Evolutionary conservation across 345 rosid species (phyloP), one percentile per base, ranked within the genome.

Genomic region (Schrenkiella parvula): DNA sequence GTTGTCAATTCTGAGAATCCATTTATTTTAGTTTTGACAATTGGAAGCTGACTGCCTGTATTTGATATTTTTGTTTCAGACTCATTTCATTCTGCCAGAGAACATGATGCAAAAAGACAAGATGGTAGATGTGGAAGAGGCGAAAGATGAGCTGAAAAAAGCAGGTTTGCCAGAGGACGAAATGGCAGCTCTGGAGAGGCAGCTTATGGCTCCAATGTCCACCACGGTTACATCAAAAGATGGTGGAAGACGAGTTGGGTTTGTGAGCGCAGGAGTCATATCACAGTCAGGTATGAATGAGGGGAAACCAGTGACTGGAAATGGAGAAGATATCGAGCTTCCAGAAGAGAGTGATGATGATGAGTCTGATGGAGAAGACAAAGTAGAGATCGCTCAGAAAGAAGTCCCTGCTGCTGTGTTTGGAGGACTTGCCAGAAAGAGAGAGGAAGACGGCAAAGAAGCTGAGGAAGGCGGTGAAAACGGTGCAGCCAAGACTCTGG

Each of bases 81-180:
- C 93, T 10, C 93, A 91, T 81, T 88, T 87, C 68, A 88, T 91
- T 70, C 81, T 91, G 39, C 96, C 98, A 0, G 99, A 95, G 82
- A 87, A 89, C 74, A 75, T 89, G 68, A 91, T 91, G 97, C 98
- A 86, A 78, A 91, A 91, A 82, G 99, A 91, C 73, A 88, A 89
- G 76, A 77, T 66, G 52, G 63, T 89, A 21, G 86, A 78, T 48
- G 82, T 91, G 2, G 97, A 95, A 29, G 99, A 91, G 4, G 98
- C 98, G 2, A 91, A 86, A 76, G 99, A 88, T 78, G 91, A 84
- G 71, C 55, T 91, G 81, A 95, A 95, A 76, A 83, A 71, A 68
- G 97, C 98, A 0, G 99, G 97, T 3, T 68, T 88, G 15, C 81
- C 85, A 0, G 99, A 91, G 25, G 98, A 95, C 56, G 98, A 95